These are phyloP conservation scores for Acrocalymma vagum DNA, from an alignment of 2,329 filamentous ascomycete genomes.

Conservation along the genomic window DNA sequence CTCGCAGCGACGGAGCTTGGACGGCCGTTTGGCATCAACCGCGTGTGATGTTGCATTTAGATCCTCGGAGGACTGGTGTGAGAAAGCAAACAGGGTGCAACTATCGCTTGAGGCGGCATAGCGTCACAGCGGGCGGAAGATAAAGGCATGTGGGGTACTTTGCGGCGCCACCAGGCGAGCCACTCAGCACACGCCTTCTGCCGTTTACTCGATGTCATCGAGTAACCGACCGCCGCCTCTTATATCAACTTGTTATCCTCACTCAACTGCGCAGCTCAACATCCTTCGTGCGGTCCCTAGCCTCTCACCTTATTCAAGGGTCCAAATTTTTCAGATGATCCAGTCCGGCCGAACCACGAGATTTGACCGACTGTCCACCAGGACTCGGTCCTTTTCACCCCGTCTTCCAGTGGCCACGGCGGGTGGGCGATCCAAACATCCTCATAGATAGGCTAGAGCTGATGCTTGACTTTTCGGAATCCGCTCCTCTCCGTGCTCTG, in stretches of 20 bases:
- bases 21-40: constrained; percentile 15
- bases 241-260: constrained; percentile 17
- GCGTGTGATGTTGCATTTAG: constrained; percentile 17
- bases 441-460: too few relatives aligned
- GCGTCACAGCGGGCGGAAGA: constrained; percentile 19
- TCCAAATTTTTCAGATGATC: too few relatives aligned
- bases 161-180: constrained; percentile 12
- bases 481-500: too few relatives aligned
- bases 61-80: constrained; percentile 3
- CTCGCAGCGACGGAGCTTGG: constrained; percentile 16
- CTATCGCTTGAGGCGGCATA: constrained; percentile 6
- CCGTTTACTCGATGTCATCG: constrained; percentile 39
- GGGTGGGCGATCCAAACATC: too few relatives aligned
- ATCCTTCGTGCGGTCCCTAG: too few relatives aligned
- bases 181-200: constrained; percentile 20
- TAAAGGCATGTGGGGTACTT: constrained; percentile 34
- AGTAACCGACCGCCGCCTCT: constrained; percentile 29
- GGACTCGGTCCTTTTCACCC: too few relatives aligned
- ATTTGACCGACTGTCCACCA: too few relatives aligned
- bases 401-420: too few relatives aligned
- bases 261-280: background rate
- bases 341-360: too few relatives aligned
- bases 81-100: constrained; percentile 11
- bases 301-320: too few relatives aligned
- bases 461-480: too few relatives aligned